Conservation (phyloP, 1,139 yeast genomes). For the Candida neerlandica region DNA sequence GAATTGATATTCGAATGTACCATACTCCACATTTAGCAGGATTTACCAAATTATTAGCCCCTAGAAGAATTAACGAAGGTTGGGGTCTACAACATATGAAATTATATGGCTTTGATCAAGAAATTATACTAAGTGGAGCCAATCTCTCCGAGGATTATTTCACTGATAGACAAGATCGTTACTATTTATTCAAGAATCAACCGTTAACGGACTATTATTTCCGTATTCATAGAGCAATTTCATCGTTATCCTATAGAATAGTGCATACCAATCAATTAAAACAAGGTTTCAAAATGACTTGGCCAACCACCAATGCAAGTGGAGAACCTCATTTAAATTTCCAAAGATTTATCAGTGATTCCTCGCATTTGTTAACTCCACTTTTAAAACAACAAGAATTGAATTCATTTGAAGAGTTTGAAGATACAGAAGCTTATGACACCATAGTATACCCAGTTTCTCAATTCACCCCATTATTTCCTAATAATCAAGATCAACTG, state of each 20-base stretch:
- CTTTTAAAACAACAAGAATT: conserved; percentile 51
- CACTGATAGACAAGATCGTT: conserved; percentile 94
- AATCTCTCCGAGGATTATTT: conserved; percentile 89
- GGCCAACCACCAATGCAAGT: conserved; percentile 78
- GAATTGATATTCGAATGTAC: conserved; percentile 82
- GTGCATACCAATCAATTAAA: conserved; percentile 40
- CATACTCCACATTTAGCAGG: conserved; percentile 89
- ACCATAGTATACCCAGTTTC: conserved; percentile 92
- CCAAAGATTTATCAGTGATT: conserved; percentile 56
- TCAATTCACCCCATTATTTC: conserved; percentile 82
- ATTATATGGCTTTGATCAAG: conserved; percentile 91
- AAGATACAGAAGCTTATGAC: conserved; percentile 29
- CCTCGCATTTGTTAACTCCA: conserved; percentile 60
- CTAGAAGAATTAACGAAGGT: conserved; percentile 87
- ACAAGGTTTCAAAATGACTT: conserved; percentile 59
- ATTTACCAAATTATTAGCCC: conserved; percentile 62
- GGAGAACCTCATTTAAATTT: conserved; percentile 71
- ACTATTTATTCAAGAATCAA: conserved; percentile 66
- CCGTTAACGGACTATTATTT: conserved; percentile 72
- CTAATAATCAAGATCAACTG: conserved; percentile 57
- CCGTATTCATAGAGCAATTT: conserved; percentile 64
- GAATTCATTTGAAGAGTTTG: conserved; percentile 36
- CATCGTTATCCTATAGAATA: conserved; percentile 67
- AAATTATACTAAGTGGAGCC: conserved; percentile 87
- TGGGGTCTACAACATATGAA: conserved; percentile 97